Evolutionary conservation across 805 yeast genomes (phyloP), one percentile per base, ranked within the genome.

Genomic region (Candida coleopterorum): DNA sequence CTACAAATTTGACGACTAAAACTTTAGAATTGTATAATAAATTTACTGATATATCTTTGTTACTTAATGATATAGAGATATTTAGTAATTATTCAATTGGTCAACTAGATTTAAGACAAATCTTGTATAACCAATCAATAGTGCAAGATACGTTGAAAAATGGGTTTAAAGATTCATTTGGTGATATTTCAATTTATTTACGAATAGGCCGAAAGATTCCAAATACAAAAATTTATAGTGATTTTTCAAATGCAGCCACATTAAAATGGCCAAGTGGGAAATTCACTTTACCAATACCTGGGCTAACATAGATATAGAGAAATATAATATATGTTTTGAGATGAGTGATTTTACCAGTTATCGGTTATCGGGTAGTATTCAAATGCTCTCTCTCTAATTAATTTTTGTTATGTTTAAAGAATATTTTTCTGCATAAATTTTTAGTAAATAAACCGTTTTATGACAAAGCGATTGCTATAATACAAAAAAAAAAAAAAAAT

Each of bases 11-110:
- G 4, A 27, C 32, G 4, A 10, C 21, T 9, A 22, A 9, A 6
- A 14, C 18, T 9, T 41, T 42, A 7, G 39, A 59, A 2, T 44
- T 45, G 15, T 36, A 52, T 37, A 58, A 55, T 21, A 48, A 46
- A 17, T 57, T 68, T 44, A 63, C 72, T 21, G 79, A 81, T 0
- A 74, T 70, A 35, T 81, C 95, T 1, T 55, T 88, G 31, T 50
- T 88, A 27, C 62, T 88, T 18, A 87, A 88, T 49, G 97, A 88
- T 51, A 62, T 88, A 14, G 96, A 88, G 55, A 62, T 79, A 16
- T 85, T 73, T 50, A 74, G 79, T 5, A 95, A 87, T 0, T 52
- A 55, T 3, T 61, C 68, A 18, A 35, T 40, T 6, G 48, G 46
- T 5, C 53, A 70, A 1, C 55, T 84, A 16, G 66, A 74, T 39